Conservation (phyloP, 179 eudicot species). For the Amaranthus tricolor region DNA sequence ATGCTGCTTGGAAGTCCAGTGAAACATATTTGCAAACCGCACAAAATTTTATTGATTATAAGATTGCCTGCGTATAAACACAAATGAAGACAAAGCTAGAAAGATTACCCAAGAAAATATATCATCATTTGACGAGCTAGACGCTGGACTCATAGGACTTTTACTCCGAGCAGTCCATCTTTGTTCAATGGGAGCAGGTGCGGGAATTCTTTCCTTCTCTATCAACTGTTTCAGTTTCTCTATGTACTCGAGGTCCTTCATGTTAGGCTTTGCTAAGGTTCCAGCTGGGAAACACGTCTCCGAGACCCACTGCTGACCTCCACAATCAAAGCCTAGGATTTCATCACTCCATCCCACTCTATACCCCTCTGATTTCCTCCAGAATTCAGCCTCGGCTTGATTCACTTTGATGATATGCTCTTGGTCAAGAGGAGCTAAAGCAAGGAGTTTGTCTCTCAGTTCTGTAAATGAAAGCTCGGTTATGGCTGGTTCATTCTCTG, state of each 20-base stretch:
- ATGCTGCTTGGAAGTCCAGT: too few species aligned
- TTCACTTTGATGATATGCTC: constrained; percentile 78
- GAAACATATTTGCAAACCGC: too few species aligned
- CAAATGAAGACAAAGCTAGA: constrained; percentile 1
- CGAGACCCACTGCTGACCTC: constrained; percentile 99
- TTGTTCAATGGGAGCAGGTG: constrained; percentile 97
- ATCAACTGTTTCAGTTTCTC: constrained; percentile 76
- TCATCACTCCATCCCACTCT: constrained; percentile 99
- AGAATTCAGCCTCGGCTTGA: constrained; percentile 90
- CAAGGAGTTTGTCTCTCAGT: constrained; percentile 83
- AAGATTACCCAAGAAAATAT: constrained; percentile 91
- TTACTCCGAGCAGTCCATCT: constrained; percentile 86
- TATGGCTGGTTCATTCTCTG: constrained; percentile 51
- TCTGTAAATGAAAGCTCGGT: constrained; percentile 79
- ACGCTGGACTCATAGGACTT: constrained; percentile 94
- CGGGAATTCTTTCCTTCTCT: constrained; percentile 73
- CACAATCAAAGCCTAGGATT: constrained; percentile 96
- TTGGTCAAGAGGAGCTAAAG: constrained; percentile 75
- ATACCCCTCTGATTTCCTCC: constrained; percentile 94
- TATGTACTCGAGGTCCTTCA: constrained; percentile 88
- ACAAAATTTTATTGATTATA: too few species aligned
- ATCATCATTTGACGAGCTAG: constrained; percentile 69
- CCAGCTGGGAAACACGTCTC: constrained; percentile 97
- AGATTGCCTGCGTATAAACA: background rate
- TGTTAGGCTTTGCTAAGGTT: constrained; percentile 70